Evolutionary conservation across 1,284 basidiomycete genomes (phyloP), one percentile per base, ranked within the genome.

Genomic region (Rhodofomes roseus): DNA sequence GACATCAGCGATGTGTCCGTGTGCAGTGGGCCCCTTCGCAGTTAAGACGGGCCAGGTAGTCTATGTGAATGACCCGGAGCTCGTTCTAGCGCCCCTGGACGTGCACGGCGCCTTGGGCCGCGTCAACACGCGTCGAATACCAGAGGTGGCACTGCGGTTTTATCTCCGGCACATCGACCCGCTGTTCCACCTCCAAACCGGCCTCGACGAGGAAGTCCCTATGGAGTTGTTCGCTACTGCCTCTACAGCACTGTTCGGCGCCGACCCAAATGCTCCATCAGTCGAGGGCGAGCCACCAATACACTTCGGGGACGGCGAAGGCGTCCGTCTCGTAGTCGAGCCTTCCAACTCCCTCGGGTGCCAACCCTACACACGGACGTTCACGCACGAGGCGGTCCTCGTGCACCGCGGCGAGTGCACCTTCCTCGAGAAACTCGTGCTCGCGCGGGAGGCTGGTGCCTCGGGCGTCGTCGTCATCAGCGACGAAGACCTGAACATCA

Each of bases 31-130:
- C 0, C 92, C 89, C 56, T 87, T 95, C 67, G 78, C 85, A 29
- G 88, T 95, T 44, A 82, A 87, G 54, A 81, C 86, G 0, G 93
- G 93, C 1, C 92, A 96, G 67, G 71, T 81, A 31, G 91, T 96
- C 51, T 89, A 91, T 67, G 79, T 96, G 66, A 88, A 89, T 63
- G 93, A 96, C 69, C 80, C 87, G 4, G 72, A 79, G 0, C 79
- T 92, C 12, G 74, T 84, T 58, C 66, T 76, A 7, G 66, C 66
- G 16, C 70, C 75, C 1, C 54, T 74, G 16, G 69, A 68, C 44
- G 72, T 69, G 31, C 68, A 68, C 6, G 69, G 72, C 29, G 59
- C 66, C 1, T 58, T 62, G 20, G 67, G 74, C 37, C 43, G 43
- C 18, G 46, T 16, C 25, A 63, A 63, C 22, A 40, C 23, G 8